phyloP scores from a whole-genome alignment of 768 basidiomycete species.

The Mrakia blollopis region DNA sequence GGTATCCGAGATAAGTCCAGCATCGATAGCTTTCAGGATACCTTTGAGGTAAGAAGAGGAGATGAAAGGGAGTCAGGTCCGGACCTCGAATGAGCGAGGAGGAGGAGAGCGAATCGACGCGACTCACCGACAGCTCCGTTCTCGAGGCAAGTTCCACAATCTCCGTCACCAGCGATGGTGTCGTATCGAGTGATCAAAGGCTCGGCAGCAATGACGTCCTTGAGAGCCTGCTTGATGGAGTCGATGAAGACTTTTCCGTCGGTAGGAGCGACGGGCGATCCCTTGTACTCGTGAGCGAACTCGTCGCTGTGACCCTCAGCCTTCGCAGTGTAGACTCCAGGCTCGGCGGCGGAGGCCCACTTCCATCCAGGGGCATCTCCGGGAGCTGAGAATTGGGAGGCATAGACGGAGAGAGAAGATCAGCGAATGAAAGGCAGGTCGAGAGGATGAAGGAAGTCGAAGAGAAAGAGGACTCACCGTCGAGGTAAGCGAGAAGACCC shows the following conservation, averaged over 20 bases:
- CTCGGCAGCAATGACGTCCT: constrained; percentile 68
- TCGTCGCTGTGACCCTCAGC: constrained; percentile 6
- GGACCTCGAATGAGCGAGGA: neutral
- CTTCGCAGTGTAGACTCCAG: neutral
- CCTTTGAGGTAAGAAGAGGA: neutral
- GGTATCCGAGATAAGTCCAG: constrained; percentile 20
- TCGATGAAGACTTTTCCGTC: constrained; percentile 48
- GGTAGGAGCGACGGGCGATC: constrained; percentile 26
- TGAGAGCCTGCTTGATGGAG: constrained; percentile 58
- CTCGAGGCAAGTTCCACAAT: constrained; percentile 60
- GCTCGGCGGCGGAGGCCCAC: constrained; percentile 55
- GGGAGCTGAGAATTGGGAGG: constrained; percentile 21
- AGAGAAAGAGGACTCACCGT: constrained; percentile 32
- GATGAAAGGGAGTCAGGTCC: too few species aligned
- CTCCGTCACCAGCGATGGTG: constrained; percentile 81
- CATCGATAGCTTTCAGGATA: constrained; percentile 25
- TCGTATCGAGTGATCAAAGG: constrained; percentile 89
- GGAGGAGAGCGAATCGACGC: neutral
- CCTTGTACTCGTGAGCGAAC: constrained; percentile 30
- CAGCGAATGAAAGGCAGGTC: neutral
- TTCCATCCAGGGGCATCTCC: constrained; percentile 74
- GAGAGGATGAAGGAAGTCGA: neutral
- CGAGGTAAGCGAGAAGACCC: constrained; percentile 44
- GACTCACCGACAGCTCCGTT: constrained; percentile 52
- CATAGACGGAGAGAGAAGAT: neutral